Base-by-base conservation (phyloP, 805 yeast species). In the Kregervanrija pseudodelftensis region DNA sequence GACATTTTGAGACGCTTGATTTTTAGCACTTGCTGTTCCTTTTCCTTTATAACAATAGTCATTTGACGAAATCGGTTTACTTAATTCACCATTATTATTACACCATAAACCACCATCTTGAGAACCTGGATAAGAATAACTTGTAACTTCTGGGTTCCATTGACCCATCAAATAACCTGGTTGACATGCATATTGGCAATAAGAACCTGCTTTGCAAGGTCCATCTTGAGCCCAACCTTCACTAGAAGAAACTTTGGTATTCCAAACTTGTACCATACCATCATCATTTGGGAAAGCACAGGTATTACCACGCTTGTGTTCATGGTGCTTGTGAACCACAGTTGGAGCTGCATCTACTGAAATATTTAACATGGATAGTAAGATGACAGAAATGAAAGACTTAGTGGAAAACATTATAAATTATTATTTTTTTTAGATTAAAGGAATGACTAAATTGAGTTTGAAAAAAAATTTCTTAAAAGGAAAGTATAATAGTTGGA, bases 141-240 rank as follows among this genome's bases (percentile, higher is more conserved):
- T 52, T n/a, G 85, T 85, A 33, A 81, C 83, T 4, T 61, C 49
- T 4, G 88, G 79, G 58, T 89, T 93, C 96, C 95, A 88, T 65
- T 88, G 96, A 30, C 80, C 85, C 82, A 83, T 81, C 44, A 88
- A 63, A 62, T 85, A 77, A 47, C 96, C 96, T 36, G 95, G 85
- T 13, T 88, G 80, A 61, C 96, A 88, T 13, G 96, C 96, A 63
- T 83, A 89, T 30, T 95, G 96, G 64, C 96, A 88, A 76, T 80
- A 89, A 30, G 71, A 66, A n/a, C 93, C 95, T 22, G 82, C 70
- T 4, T 79, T 62, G 64, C 96, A 88, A 33, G 70, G 56, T 56
- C 80, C 83, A 62, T 85, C 93, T 41, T 78, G 79, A 41, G 95
- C 96, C 95, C 95, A 89, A 17, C 96, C 96, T 41, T 73, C 89